Evolutionary conservation across 2,329 filamentous ascomycete genomes (phyloP).

Genomic region (Diaporthe nobilis): DNA sequence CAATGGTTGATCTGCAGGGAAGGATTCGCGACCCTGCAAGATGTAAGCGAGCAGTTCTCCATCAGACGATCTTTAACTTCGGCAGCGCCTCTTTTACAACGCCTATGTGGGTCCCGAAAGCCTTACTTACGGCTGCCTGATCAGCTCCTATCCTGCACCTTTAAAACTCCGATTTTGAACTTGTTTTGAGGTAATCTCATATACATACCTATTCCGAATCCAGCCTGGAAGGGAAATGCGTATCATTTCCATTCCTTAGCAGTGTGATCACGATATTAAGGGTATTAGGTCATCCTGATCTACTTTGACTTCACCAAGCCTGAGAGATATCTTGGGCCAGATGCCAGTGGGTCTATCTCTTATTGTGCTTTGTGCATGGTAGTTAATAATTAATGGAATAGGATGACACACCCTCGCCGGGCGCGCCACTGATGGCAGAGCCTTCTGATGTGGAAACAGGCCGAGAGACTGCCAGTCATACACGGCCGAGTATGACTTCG

Average conservation of each 20-base stretch:
- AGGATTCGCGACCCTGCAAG: slow-evolving; percentile 4
- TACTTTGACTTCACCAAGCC: too few relatives aligned
- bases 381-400: not conserved
- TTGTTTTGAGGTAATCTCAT: too few relatives aligned
- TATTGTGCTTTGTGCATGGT: not conserved
- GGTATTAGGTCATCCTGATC: not conserved
- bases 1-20: not conserved
- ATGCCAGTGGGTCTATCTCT: not conserved
- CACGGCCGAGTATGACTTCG: not conserved
- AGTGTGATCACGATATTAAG: not conserved
- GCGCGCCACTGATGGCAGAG: slow-evolving; percentile 3
- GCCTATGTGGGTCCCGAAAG: not conserved
- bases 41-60: not conserved
- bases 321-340: not conserved
- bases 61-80: not conserved
- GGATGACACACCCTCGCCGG: not conserved
- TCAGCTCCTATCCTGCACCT: not conserved
- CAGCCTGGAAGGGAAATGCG: not conserved
- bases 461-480: not conserved
- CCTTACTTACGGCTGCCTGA: not conserved
- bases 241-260: too few relatives aligned
- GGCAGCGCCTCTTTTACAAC: not conserved
- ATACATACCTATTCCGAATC: not conserved
- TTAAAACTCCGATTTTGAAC: not conserved
- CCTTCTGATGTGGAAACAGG: not conserved